These are phyloP conservation scores for Helenozyma baotianmanensis DNA, from an alignment of 805 yeast species.

Conservation along the genomic window DNA sequence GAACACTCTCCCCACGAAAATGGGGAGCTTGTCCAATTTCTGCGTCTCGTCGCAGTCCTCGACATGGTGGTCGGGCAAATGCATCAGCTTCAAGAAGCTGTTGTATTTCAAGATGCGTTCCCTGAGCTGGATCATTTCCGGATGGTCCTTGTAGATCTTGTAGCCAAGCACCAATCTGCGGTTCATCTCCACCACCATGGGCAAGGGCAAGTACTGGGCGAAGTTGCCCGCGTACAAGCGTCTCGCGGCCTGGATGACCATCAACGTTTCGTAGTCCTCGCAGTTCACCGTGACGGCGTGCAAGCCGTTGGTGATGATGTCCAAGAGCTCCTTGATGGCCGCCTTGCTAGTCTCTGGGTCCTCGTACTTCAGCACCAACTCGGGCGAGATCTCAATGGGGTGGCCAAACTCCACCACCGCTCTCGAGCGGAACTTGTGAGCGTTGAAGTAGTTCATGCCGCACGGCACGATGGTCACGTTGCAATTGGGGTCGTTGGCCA, in stretches of 20 bases:
- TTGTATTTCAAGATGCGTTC: slow-evolving; percentile 68
- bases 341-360: slow-evolving; percentile 64
- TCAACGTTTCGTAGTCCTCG: slow-evolving; percentile 82
- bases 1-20: slow-evolving; percentile 54
- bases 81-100: slow-evolving; percentile 43
- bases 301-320: slow-evolving; percentile 65
- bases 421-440: slow-evolving; percentile 90
- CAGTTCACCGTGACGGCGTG: slow-evolving; percentile 84
- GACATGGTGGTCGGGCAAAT: slow-evolving; percentile 58
- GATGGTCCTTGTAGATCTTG: slow-evolving; percentile 65
- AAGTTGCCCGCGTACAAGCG: slow-evolving; percentile 78
- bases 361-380: slow-evolving; percentile 60
- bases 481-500: slow-evolving; percentile 69
- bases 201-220: slow-evolving; percentile 67
- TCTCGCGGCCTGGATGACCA: slow-evolving; percentile 88
- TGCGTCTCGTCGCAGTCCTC: slow-evolving; percentile 50
- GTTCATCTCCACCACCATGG: slow-evolving; percentile 85
- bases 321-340: slow-evolving; percentile 69
- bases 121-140: slow-evolving; percentile 57
- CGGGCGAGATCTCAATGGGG: slow-evolving; percentile 61
- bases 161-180: slow-evolving; percentile 83
- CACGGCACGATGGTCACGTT: slow-evolving; percentile 89
- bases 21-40: slow-evolving; percentile 42
- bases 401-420: slow-evolving; percentile 94
- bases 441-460: slow-evolving; percentile 96